Evolutionary conservation across 2,329 filamentous ascomycete genomes (phyloP).

Genomic region (Chaetomiaceae sp.): DNA sequence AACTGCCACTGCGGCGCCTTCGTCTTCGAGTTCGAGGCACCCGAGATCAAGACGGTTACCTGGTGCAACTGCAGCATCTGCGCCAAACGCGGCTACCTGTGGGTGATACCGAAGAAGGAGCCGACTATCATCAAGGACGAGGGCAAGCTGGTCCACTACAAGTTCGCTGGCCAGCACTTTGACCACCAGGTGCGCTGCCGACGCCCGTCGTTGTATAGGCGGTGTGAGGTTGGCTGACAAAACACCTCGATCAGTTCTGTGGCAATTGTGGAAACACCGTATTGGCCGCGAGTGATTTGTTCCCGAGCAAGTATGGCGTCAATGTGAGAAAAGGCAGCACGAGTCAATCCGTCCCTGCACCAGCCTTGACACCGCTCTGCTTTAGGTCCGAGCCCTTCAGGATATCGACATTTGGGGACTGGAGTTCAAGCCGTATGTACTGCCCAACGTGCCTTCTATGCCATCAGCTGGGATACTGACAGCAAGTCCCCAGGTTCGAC

Average conservation of each 20-base stretch:
- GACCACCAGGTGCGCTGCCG: conserved; percentile 36
- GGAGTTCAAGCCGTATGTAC: conserved; percentile 31
- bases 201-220: too few relatives aligned
- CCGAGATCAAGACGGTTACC: conserved; percentile 50
- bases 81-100: conserved; percentile 42
- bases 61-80: conserved; percentile 66
- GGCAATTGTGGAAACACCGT: conserved; percentile 43
- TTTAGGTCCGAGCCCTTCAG: conserved; percentile 39
- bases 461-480: neutral
- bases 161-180: conserved; percentile 33
- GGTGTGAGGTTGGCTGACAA: too few relatives aligned
- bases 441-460: neutral
- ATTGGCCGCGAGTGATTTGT: conserved; percentile 25
- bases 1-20: conserved; percentile 54
- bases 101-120: conserved; percentile 25
- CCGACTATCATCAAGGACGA: conserved; percentile 44
- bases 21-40: conserved; percentile 45
- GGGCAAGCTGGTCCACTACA: conserved; percentile 38
- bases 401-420: conserved; percentile 38
- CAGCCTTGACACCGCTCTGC: neutral
- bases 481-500: conserved; percentile 30
- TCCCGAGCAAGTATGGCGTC: conserved; percentile 26
- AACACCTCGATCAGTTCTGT: too few relatives aligned
- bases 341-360: too few relatives aligned
- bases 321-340: conserved; percentile 34